Evolutionary conservation across 2,329 filamentous ascomycete genomes (phyloP).

Genomic region (Verticillium klebahnii): DNA sequence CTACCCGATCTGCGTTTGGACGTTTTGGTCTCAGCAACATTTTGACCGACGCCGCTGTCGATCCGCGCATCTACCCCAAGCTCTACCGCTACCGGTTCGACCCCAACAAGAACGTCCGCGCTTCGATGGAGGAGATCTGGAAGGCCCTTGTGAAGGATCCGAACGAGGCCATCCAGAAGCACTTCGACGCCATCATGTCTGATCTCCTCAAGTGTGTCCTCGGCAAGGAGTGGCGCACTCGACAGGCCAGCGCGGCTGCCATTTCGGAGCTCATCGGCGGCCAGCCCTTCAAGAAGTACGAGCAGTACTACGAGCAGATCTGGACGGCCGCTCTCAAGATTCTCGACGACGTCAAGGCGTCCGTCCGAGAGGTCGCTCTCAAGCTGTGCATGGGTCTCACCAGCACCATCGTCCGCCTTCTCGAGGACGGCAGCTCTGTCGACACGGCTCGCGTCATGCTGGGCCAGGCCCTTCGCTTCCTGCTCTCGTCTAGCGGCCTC

Average conservation of each 20-base stretch:
- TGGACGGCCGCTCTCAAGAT: slow-evolving; percentile 87
- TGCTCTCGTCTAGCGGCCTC: slow-evolving; percentile 82
- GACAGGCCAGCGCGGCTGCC: slow-evolving; percentile 87
- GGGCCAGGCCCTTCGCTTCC: slow-evolving; percentile 80
- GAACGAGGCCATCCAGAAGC: slow-evolving; percentile 65
- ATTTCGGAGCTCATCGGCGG: slow-evolving; percentile 85
- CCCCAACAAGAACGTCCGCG: slow-evolving; percentile 86
- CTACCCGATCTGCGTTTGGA: slow-evolving; percentile 92
- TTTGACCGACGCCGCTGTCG: slow-evolving; percentile 79
- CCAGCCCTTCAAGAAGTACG: slow-evolving; percentile 69
- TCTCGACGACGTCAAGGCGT: slow-evolving; percentile 92
- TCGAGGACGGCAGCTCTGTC: slow-evolving; percentile 71
- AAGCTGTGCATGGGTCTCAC: slow-evolving; percentile 80
- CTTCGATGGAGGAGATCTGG: slow-evolving; percentile 98
- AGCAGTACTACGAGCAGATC: slow-evolving; percentile 77
- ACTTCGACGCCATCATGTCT: slow-evolving; percentile 86
- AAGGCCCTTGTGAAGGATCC: slow-evolving; percentile 90
- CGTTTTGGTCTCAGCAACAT: slow-evolving; percentile 90
- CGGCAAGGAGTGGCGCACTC: slow-evolving; percentile 87
- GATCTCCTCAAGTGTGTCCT: slow-evolving; percentile 83
- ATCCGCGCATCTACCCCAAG: slow-evolving; percentile 93
- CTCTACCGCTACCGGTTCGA: slow-evolving; percentile 93
- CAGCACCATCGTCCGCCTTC: slow-evolving; percentile 76
- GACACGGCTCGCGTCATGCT: slow-evolving; percentile 76
- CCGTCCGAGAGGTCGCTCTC: slow-evolving; percentile 75